phyloP scores from a whole-genome alignment of 306 rosid species.

The Hylodesmum podocarpum region DNA sequence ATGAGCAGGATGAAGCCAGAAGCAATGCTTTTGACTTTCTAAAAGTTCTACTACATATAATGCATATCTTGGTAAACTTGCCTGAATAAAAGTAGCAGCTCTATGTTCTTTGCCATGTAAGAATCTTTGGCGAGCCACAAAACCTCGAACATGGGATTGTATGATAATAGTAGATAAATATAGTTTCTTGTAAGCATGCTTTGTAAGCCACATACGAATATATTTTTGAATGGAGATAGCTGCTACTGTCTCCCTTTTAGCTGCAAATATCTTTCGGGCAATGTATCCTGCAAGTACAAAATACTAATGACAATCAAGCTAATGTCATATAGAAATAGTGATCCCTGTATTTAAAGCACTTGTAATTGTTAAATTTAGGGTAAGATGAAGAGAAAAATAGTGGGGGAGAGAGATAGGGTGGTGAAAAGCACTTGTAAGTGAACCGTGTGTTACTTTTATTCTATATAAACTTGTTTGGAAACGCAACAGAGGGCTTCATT shows the following conservation, averaged over 20 bases:
- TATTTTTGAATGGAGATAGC: conserved; percentile 63
- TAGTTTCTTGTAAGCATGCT: conserved; percentile 50
- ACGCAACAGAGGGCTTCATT: background rate
- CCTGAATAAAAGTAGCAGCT: conserved; percentile 90
- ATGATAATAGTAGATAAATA: conserved; percentile 55
- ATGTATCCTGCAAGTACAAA: conserved; percentile 60
- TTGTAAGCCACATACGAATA: conserved; percentile 60
- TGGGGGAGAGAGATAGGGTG: background rate
- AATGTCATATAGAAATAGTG: background rate
- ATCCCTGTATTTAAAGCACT: background rate
- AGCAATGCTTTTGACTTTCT: background rate
- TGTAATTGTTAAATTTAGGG: background rate
- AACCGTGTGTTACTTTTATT: background rate
- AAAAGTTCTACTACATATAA: conserved; percentile 21
- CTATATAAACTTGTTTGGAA: background rate
- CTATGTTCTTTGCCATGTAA: conserved; percentile 62
- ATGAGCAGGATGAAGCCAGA: background rate
- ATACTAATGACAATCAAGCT: conserved; percentile 21
- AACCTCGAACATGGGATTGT: conserved; percentile 73
- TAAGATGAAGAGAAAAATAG: background rate
- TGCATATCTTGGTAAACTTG: conserved; percentile 26
- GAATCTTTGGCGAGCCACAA: conserved; percentile 62
- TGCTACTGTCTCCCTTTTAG: conserved; percentile 70
- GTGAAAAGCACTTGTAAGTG: background rate
- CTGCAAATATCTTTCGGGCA: conserved; percentile 59